A percentile compares a stretch with the other conserved stretches of the same genome.
Conservation (phyloP, 1,284 basidiomycete species). For the Puccinia horiana region DNA sequence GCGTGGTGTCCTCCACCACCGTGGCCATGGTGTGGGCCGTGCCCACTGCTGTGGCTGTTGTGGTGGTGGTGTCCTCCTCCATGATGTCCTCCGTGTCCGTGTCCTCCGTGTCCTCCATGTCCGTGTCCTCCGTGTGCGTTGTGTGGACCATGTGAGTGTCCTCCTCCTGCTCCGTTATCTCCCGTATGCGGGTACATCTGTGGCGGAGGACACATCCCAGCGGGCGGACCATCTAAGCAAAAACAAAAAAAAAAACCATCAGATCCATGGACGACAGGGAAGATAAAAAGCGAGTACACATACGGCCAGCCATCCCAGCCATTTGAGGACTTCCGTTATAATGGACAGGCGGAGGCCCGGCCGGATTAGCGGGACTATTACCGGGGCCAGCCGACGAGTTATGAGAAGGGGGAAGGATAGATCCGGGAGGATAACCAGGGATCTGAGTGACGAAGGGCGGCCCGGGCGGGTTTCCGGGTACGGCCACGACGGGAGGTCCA, state of each 20-base stretch:
- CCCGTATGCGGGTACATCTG: constrained; percentile 7
- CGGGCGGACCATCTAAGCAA: background rate
- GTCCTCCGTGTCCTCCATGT: background rate
- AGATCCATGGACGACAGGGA: background rate
- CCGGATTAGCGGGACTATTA: background rate
- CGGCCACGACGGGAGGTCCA: background rate
- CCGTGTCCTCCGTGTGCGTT: background rate
- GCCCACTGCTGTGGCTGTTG: background rate
- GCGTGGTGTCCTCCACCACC: background rate
- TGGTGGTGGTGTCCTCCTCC: constrained; percentile 31
- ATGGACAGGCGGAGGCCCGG: constrained; percentile 2
- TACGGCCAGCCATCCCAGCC: constrained; percentile 9
- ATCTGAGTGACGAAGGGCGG: constrained; percentile 7
- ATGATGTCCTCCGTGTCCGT: background rate
- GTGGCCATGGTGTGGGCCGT: background rate
- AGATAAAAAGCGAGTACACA: background rate
- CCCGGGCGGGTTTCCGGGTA: constrained; percentile 11
- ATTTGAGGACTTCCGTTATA: constrained; percentile 25
- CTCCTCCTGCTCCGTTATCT: background rate
- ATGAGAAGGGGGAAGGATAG: constrained; percentile 10
- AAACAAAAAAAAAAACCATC: background rate
- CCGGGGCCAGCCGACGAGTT: constrained; percentile 14
- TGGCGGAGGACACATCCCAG: background rate
- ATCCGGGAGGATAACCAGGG: background rate
- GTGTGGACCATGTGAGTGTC: background rate